Evolutionary conservation across 805 yeast species (phyloP), one percentile per base, ranked within the genome.

Genomic region (Saturnispora sanitii): DNA sequence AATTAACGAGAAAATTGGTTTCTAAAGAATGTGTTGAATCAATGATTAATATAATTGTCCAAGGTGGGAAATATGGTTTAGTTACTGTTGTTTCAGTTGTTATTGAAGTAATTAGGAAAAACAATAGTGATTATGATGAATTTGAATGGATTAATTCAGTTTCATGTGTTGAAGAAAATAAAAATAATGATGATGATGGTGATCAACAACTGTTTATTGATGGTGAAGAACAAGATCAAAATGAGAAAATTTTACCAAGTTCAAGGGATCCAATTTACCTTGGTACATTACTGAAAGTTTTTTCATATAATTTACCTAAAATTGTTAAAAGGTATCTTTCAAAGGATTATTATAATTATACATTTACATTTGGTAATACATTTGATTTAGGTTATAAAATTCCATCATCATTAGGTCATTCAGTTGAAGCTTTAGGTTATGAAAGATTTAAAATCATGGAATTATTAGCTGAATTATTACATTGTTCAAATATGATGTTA

Each of bases 401-500:
- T 15, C 49, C 36, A 27, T 81, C 82, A 42, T 77, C 86, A 20
- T 65, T 79, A 38, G 84, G 86, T 13, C 56, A 62, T 18, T 22
- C 44, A 2, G 70, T 72, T 49, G 80, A 77, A 49, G 87, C 92
- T 0, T 64, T 92, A 27, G 98, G 98, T 0, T 84, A 87, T 55
- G 94, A 90, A 51, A 70, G 88, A 45, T 88, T 92, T 62, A 84
- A 87, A 54, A 72, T 90, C 8, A 79, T 94, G 51, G 98, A 92
- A 62, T 63, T 92, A 43, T 74, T 92, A 28, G 98, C 98, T 0
- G 98, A 92, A 56, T 67, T 92, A 21, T 64, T 92, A 42, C 98
- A 92, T 61, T 92, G 98, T 55, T 86, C 96, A 18, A 92, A 92
- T 62, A 92, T 92, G 97, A 79, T 79, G 2, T 67, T 88, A 18